Percentiles rank a stretch among this genome's conserved stretches.
These are phyloP conservation scores for Coemansia sp. DNA, from an alignment of 192 early-diverging fungal genomes.

Conservation along the genomic window DNA sequence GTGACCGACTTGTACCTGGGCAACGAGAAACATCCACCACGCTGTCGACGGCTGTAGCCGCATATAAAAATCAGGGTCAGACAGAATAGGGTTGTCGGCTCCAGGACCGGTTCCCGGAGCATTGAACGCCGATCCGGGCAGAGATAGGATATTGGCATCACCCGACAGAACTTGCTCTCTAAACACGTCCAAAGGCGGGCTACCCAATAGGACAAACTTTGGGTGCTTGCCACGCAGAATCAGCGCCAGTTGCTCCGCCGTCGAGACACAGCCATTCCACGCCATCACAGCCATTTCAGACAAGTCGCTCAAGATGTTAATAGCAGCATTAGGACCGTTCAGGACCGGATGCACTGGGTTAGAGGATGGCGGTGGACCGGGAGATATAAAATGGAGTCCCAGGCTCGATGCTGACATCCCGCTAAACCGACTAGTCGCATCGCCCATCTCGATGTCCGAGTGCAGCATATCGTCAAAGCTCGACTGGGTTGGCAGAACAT, in stretches of 20 bases:
- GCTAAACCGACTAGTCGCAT: background rate
- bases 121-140: constrained; percentile 53
- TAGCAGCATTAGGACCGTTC: constrained; percentile 11
- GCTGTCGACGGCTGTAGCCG: constrained; percentile 58
- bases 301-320: constrained; percentile 41
- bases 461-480: constrained; percentile 3
- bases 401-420: background rate
- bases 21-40: constrained; percentile 59
- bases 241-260: constrained; percentile 54
- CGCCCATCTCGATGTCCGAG: background rate
- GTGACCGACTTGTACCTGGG: constrained; percentile 57
- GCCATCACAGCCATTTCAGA: constrained; percentile 52
- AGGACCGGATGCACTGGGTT: constrained; percentile 5
- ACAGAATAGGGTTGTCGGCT: constrained; percentile 56
- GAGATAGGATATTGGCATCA: constrained; percentile 52
- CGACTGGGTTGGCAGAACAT: background rate
- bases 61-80: constrained; percentile 58
- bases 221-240: constrained; percentile 57
- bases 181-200: constrained; percentile 35
- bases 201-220: constrained; percentile 52
- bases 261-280: constrained; percentile 58
- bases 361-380: background rate
- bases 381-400: background rate
- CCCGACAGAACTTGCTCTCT: constrained; percentile 47
- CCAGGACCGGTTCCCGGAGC: constrained; percentile 53